These are phyloP conservation scores for Paxillus rubicundulus DNA, from an alignment of 768 basidiomycete genomes.

Conservation along the genomic window DNA sequence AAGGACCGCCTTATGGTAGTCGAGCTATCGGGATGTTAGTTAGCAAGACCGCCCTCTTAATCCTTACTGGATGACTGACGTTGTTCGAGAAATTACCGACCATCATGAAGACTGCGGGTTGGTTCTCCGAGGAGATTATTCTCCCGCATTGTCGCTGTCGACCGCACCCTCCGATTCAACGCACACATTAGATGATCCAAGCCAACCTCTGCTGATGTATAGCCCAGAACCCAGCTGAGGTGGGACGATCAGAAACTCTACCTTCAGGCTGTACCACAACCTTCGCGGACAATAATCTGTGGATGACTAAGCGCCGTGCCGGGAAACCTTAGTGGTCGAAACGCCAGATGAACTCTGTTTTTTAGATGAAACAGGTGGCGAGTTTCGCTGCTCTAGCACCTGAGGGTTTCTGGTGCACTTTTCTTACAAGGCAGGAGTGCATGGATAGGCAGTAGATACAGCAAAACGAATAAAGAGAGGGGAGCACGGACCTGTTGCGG, in stretches of 20 bases:
- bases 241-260: not conserved
- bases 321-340: constrained; percentile 21
- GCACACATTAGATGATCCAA: not conserved
- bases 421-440: not conserved
- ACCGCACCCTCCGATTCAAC: too few species aligned
- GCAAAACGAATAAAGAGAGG: not conserved
- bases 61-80: too few species aligned
- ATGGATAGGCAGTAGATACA: not conserved
- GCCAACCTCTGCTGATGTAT: not conserved
- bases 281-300: constrained; percentile 28
- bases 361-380: not conserved
- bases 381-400: not conserved
- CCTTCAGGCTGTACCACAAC: constrained; percentile 1
- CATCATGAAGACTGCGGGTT: too few species aligned
- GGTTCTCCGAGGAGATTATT: too few species aligned
- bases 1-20: too few species aligned
- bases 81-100: too few species aligned
- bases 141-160: too few species aligned
- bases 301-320: constrained; percentile 29
- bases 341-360: constrained; percentile 6
- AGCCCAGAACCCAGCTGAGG: not conserved
- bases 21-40: too few species aligned
- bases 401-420: not conserved
- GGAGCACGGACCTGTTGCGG: constrained; percentile 30
- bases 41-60: too few species aligned